Conservation (phyloP, 2,329 filamentous ascomycete genomes). For the Talaromyces marneffei region DNA sequence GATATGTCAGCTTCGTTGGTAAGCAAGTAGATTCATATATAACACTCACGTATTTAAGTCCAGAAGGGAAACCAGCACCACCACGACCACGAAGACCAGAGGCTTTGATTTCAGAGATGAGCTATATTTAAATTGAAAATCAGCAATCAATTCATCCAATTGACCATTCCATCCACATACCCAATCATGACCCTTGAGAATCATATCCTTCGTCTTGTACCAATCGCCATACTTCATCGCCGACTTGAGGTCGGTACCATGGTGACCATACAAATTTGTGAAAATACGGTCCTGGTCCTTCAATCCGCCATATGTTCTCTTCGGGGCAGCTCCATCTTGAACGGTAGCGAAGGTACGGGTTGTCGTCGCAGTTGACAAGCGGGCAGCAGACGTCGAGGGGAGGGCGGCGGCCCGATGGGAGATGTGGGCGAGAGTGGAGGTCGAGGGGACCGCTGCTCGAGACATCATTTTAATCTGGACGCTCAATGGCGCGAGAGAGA, state of each 20-base stretch:
- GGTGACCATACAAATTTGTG: constrained; percentile 94
- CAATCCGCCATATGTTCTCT: constrained; percentile 73
- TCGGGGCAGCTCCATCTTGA: constrained; percentile 57
- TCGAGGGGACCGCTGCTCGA: constrained; percentile 41
- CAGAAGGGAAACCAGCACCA: constrained; percentile 95
- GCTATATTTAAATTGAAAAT: constrained; percentile 43
- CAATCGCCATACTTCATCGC: constrained; percentile 98
- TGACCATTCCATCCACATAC: constrained; percentile 30
- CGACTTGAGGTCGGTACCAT: constrained; percentile 82
- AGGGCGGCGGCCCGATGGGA: constrained; percentile 37
- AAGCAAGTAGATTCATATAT: background rate
- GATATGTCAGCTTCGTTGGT: background rate
- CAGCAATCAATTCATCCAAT: background rate
- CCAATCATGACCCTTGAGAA: constrained; percentile 96
- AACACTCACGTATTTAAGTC: constrained; percentile 88
- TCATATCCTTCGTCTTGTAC: constrained; percentile 99
- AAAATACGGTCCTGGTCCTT: constrained; percentile 98
- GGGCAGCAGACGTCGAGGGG: constrained; percentile 23
- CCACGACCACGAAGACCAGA: constrained; percentile 93
- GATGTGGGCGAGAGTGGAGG: constrained; percentile 36
- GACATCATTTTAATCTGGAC: constrained; percentile 39
- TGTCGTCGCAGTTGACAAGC: constrained; percentile 14
- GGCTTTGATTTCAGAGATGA: constrained; percentile 94
- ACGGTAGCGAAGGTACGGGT: constrained; percentile 72
- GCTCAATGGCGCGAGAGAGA: constrained; percentile 29